Percentiles rank a stretch among this genome's conserved stretches.
Conservation (phyloP, 371 early-diverging fungal species). For the Circinella minor region DNA sequence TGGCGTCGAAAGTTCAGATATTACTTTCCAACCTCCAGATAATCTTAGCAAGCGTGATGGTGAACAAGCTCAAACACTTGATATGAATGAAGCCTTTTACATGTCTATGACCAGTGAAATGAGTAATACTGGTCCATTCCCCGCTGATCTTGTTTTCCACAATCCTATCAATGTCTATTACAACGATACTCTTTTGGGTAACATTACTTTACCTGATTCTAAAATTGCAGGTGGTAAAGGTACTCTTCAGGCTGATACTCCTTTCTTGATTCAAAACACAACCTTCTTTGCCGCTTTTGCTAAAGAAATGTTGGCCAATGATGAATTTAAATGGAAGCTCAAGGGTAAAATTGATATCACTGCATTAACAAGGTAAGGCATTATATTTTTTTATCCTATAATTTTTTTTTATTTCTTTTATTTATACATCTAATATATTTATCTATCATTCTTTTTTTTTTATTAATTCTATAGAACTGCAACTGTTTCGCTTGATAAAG, state of each 20-base stretch:
- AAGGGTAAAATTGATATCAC: conserved; percentile 61
- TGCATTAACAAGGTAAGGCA: conserved; percentile 57
- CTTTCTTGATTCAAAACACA: conserved; percentile 52
- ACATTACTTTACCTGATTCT: conserved; percentile 53
- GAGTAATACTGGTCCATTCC: conserved; percentile 63
- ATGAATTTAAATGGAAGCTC: conserved; percentile 59
- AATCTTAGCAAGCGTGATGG: conserved; percentile 34
- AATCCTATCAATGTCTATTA: conserved; percentile 48
- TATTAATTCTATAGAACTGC: conserved; percentile 37
- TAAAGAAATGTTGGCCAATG: conserved; percentile 56
- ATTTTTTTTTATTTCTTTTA: conserved; percentile 30
- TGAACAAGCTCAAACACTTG: neutral
- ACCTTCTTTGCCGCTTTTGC: conserved; percentile 56
- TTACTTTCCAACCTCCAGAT: conserved; percentile 47
- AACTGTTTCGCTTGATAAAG: conserved; percentile 44
- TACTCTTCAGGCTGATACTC: conserved; percentile 38
- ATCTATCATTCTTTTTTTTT: conserved; percentile 15
- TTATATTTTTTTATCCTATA: conserved; percentile 29
- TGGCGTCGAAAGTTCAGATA: conserved; percentile 51
- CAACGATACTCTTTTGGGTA: conserved; percentile 54
- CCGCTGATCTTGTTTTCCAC: conserved; percentile 52
- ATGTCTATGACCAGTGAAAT: conserved; percentile 57
- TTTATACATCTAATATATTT: conserved; percentile 29
- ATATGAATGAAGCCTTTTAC: conserved; percentile 39
- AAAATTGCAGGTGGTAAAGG: conserved; percentile 57